Conservation (phyloP, 2,329 filamentous ascomycete species). For the Cryphonectria japonica region DNA sequence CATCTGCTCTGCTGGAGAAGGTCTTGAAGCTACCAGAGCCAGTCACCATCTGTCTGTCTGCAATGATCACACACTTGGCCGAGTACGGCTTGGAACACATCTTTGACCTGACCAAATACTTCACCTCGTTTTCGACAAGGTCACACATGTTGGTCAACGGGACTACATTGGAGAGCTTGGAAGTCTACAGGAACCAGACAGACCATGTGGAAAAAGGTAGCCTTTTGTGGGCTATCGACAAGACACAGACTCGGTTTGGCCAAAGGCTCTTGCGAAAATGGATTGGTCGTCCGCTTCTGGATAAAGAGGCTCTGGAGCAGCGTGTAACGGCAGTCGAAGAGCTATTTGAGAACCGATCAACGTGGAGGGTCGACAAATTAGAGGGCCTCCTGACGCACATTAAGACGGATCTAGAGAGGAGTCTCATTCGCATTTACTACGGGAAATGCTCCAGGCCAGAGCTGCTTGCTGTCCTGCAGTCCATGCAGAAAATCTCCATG, state of each 20-base stretch:
- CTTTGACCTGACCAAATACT: slow-evolving; percentile 95
- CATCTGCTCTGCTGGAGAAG: slow-evolving; percentile 76
- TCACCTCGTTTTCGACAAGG: slow-evolving; percentile 90
- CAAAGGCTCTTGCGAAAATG: slow-evolving; percentile 88
- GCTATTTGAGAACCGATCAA: slow-evolving; percentile 70
- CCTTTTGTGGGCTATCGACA: slow-evolving; percentile 93
- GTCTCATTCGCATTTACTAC: slow-evolving; percentile 94
- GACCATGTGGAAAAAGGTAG: slow-evolving; percentile 85
- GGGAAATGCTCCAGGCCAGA: slow-evolving; percentile 92
- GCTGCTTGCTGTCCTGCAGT: slow-evolving; percentile 81
- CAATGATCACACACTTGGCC: slow-evolving; percentile 91
- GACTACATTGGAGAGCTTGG: slow-evolving; percentile 89
- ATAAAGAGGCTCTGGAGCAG: slow-evolving; percentile 74
- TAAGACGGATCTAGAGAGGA: slow-evolving; percentile 86
- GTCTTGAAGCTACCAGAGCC: slow-evolving; percentile 83
- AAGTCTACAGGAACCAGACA: slow-evolving; percentile 94
- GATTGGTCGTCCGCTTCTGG: slow-evolving; percentile 88
- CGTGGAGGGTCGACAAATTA: slow-evolving; percentile 71
- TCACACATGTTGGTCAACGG: slow-evolving; percentile 97
- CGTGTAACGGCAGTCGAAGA: slow-evolving; percentile 87
- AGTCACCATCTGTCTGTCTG: slow-evolving; percentile 89
- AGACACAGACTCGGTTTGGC: slow-evolving; percentile 87
- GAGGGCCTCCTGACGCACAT: slow-evolving; percentile 71
- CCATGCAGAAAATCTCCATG: slow-evolving; percentile 77
- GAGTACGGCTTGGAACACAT: slow-evolving; percentile 95